These are phyloP conservation scores for Parmelia sp. DNA, from an alignment of 495 filamentous ascomycete genomes.

Conservation along the genomic window DNA sequence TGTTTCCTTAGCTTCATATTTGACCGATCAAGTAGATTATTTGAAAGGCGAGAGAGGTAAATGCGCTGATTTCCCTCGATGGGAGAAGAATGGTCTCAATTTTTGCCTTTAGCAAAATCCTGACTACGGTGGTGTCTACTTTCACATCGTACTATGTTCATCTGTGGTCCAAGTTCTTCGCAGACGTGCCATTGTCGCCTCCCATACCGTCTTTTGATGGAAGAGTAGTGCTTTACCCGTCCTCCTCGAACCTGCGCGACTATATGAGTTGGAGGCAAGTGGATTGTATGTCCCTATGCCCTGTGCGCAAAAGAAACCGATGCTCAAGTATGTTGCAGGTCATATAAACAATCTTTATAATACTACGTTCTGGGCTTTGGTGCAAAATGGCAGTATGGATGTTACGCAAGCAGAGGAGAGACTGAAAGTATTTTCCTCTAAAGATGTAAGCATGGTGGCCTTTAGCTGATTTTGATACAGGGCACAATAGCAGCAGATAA, in stretches of 20 bases:
- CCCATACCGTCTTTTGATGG: slow-evolving; percentile 89
- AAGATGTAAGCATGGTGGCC: not conserved
- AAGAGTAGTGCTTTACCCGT: slow-evolving; percentile 80
- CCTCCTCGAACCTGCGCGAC: slow-evolving; percentile 69
- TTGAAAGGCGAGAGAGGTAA: slow-evolving; percentile 80
- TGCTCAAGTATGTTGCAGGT: slow-evolving; percentile 41
- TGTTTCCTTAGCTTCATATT: slow-evolving; percentile 67
- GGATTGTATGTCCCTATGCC: slow-evolving; percentile 59
- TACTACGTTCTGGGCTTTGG: slow-evolving; percentile 89
- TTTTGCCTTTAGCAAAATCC: slow-evolving; percentile 61
- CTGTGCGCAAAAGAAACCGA: not conserved
- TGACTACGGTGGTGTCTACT: slow-evolving; percentile 81
- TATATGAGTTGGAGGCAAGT: slow-evolving; percentile 97
- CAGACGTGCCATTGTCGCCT: slow-evolving; percentile 54
- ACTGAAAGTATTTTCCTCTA: slow-evolving; percentile 50
- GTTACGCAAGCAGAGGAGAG: slow-evolving; percentile 70
- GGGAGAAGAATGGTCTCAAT: slow-evolving; percentile 10
- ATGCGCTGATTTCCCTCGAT: slow-evolving; percentile 8
- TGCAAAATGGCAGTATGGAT: slow-evolving; percentile 67
- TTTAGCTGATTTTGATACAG: slow-evolving; percentile 33
- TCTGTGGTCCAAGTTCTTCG: slow-evolving; percentile 73
- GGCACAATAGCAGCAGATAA: slow-evolving; percentile 81
- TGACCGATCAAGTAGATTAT: slow-evolving; percentile 69
- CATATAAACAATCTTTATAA: slow-evolving; percentile 99
- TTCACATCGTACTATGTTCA: slow-evolving; percentile 90